Percentiles rank a stretch among this genome's conserved stretches.
These are phyloP conservation scores for Phytophthora litchii DNA, from an alignment of 352 stramenopile genomes.

Conservation along the genomic window DNA sequence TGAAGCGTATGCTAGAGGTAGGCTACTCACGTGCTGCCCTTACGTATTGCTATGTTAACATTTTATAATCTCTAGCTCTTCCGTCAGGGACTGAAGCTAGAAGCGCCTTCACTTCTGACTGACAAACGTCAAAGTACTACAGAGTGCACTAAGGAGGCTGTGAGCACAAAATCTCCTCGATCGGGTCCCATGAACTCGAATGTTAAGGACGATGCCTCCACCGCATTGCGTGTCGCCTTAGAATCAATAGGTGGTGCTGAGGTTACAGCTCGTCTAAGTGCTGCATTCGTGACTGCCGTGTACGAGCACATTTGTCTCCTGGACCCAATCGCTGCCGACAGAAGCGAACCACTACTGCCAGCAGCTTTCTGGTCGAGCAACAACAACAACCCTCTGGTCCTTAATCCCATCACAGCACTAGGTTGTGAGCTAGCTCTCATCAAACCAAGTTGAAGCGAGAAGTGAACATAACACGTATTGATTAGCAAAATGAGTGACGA, in stretches of 20 bases:
- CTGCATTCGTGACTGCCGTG: conserved; percentile 44
- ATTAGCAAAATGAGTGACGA: conserved; percentile 37
- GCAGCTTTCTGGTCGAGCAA: conserved; percentile 15
- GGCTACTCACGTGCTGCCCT: neutral
- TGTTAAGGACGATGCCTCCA: neutral
- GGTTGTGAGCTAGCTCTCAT: conserved; percentile 25
- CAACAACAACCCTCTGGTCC: neutral
- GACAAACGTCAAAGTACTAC: neutral
- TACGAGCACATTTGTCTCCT: conserved; percentile 50
- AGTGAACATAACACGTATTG: conserved; percentile 32
- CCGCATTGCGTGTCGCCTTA: conserved; percentile 1
- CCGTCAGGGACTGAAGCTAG: conserved; percentile 5
- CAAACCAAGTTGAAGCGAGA: neutral
- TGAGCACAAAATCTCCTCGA: neutral
- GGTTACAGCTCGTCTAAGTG: conserved; percentile 34
- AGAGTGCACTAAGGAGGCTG: neutral
- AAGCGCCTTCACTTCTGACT: neutral
- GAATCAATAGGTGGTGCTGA: conserved; percentile 18
- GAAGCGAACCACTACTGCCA: neutral
- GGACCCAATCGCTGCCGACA: conserved; percentile 1
- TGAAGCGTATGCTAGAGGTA: conserved; percentile 28
- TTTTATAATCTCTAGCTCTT: conserved; percentile 17
- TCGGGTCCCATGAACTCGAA: neutral
- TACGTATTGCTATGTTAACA: neutral
- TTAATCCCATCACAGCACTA: conserved; percentile 19